Evolutionary conservation across 345 rosid species (phyloP).

Genomic region (Arabidopsis suecica): DNA sequence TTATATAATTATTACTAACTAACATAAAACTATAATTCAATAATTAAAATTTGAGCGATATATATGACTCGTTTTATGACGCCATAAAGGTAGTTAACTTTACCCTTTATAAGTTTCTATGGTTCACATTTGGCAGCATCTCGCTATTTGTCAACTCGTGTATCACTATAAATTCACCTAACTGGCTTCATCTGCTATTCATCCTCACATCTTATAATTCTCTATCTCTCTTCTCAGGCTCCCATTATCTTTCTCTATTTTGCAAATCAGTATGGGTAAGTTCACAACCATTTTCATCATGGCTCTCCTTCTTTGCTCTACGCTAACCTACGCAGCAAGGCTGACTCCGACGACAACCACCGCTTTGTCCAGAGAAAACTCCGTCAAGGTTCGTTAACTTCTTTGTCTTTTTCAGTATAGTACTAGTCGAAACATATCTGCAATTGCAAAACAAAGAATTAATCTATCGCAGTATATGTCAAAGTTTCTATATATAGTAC

Average conservation of each 20-base stretch:
- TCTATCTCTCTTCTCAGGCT: constrained; percentile 2
- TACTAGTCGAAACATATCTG: neutral
- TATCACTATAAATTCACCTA: constrained; percentile 40
- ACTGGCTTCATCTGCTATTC: constrained; percentile 40
- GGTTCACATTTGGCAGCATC: constrained; percentile 42
- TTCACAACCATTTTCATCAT: constrained; percentile 48
- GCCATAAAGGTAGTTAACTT: constrained; percentile 14
- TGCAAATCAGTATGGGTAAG: constrained; percentile 47
- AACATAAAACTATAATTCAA: constrained; percentile 1
- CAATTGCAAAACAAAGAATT: neutral
- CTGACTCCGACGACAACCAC: constrained; percentile 46
- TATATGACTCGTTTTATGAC: constrained; percentile 27
- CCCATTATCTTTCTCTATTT: constrained; percentile 8
- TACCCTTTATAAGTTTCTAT: constrained; percentile 27
- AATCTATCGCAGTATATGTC: no score
- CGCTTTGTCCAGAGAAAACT: constrained; percentile 38
- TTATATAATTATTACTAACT: neutral
- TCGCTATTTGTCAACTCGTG: constrained; percentile 38
- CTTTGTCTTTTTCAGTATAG: constrained; percentile 1
- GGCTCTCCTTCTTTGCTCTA: constrained; percentile 56
- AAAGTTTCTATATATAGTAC: no score
- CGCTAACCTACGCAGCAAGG: constrained; percentile 54
- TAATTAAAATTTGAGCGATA: neutral
- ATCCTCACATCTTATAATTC: constrained; percentile 21
- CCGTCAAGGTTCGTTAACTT: constrained; percentile 46